phyloP scores from a whole-genome alignment of 140 eudicot species.

The Flaveria floridana region DNA sequence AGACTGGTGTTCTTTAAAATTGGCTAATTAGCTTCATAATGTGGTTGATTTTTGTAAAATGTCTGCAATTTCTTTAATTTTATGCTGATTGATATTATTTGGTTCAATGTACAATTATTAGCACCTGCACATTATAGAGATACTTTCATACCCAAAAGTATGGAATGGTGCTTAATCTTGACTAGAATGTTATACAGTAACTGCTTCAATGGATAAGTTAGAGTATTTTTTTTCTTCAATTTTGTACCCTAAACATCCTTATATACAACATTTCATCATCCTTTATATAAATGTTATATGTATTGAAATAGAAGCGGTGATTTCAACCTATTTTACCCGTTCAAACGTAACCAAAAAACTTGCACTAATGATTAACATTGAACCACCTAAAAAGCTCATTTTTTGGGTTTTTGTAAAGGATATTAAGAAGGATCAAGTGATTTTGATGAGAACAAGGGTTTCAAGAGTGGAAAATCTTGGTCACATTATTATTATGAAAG shows the following conservation, averaged over 20 bases:
- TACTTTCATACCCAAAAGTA: too few species aligned
- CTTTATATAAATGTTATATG: background rate
- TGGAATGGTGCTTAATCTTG: too few species aligned
- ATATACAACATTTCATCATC: too few species aligned
- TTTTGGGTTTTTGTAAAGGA: constrained; percentile 58
- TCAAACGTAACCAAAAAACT: background rate
- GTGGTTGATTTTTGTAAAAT: too few species aligned
- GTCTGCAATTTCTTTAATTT: too few species aligned
- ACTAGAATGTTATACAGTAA: too few species aligned
- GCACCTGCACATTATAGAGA: too few species aligned
- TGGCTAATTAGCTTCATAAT: background rate
- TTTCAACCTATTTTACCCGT: background rate
- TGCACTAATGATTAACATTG: background rate
- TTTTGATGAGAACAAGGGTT: constrained; percentile 55
- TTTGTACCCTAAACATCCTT: too few species aligned
- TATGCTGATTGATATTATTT: background rate
- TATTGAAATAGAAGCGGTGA: background rate
- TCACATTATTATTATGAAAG: too few species aligned
- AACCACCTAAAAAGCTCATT: background rate
- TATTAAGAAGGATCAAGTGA: constrained; percentile 55
- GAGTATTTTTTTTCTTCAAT: too few species aligned
- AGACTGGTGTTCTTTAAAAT: background rate
- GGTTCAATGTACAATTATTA: too few species aligned
- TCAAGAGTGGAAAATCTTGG: constrained; percentile 93
- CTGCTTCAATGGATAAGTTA: too few species aligned